A percentile compares a stretch with the other conserved stretches of the same genome.
These are phyloP conservation scores for Epichloe gansuensis DNA, from an alignment of 2,329 filamentous ascomycete genomes.

Conservation along the genomic window DNA sequence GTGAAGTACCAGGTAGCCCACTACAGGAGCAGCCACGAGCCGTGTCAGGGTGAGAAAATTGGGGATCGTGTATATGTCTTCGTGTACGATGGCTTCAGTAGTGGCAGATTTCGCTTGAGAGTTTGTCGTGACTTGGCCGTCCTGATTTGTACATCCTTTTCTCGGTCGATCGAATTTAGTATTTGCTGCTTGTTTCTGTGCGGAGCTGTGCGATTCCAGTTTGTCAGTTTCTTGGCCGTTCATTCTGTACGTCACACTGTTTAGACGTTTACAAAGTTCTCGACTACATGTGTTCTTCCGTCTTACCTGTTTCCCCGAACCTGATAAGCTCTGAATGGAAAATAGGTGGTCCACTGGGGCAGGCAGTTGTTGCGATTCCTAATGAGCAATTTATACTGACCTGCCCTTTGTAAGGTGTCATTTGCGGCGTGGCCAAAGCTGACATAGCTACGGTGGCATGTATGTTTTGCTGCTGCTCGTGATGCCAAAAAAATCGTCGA, in stretches of 20 bases:
- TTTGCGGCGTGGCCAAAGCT: neutral
- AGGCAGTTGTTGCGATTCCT: neutral
- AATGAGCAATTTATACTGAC: neutral
- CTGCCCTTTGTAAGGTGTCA: neutral
- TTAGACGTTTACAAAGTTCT: neutral
- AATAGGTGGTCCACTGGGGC: neutral
- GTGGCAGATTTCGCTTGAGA: neutral
- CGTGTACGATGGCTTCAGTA: constrained; percentile 32
- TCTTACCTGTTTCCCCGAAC: neutral
- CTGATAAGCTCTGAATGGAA: neutral
- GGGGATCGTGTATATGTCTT: constrained; percentile 95
- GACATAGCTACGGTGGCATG: neutral
- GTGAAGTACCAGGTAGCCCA: constrained; percentile 81
- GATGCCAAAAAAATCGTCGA: neutral
- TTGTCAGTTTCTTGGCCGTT: neutral
- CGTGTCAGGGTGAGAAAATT: constrained; percentile 86
- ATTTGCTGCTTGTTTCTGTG: neutral
- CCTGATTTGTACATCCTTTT: neutral
- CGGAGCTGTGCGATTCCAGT: neutral
- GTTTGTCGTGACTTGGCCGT: neutral
- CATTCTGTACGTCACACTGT: neutral
- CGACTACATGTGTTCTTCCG: neutral
- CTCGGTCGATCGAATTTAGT: neutral
- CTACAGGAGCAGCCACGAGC: constrained; percentile 65
- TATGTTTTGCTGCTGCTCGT: neutral